Evolutionary conservation across 306 rosid species (phyloP).

Genomic region (Cucumis hystrix): DNA sequence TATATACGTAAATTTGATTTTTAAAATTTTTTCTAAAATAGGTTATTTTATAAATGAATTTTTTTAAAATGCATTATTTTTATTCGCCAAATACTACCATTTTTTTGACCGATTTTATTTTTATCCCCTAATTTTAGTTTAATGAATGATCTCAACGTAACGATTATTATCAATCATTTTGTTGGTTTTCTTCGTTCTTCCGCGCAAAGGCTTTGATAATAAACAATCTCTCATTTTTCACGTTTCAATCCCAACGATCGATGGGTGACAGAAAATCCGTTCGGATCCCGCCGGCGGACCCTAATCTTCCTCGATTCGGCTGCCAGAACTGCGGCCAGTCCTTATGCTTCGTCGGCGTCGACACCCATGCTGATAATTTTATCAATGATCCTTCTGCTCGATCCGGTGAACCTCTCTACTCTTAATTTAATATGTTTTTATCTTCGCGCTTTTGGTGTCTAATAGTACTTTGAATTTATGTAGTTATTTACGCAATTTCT

Average conservation of each 20-base stretch:
- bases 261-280: conserved; percentile 32
- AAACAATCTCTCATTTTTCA: not conserved
- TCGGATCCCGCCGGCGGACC: conserved; percentile 68
- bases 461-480: not conserved
- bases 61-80: no score
- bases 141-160: not conserved
- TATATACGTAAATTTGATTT: no score
- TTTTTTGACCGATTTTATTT: no score
- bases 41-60: no score
- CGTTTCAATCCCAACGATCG: not conserved
- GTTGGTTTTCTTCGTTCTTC: not conserved
- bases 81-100: no score
- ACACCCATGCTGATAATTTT: conserved; percentile 77
- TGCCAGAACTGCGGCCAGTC: conserved; percentile 88
- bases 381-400: conserved; percentile 52
- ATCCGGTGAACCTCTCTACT: conserved; percentile 37
- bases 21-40: no score
- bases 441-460: not conserved
- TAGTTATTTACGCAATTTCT: not conserved
- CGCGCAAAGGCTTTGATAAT: not conserved
- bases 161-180: not conserved
- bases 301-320: conserved; percentile 66
- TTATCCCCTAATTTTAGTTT: no score
- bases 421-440: not conserved
- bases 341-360: conserved; percentile 78